Conservation (phyloP, 2,329 filamentous ascomycete genomes). For the Rosellinia necatrix region DNA sequence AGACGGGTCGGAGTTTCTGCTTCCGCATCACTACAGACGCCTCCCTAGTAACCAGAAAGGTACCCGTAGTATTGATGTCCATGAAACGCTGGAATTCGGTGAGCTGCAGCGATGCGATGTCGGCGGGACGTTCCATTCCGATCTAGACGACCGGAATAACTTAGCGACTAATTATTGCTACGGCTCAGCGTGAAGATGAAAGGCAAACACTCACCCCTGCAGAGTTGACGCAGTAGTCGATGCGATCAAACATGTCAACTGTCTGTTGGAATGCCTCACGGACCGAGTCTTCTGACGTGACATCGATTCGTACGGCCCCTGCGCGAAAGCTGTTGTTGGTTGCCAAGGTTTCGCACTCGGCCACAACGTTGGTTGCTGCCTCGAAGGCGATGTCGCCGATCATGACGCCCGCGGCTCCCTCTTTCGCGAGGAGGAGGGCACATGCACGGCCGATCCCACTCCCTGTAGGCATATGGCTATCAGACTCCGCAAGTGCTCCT, state of each 20-base stretch:
- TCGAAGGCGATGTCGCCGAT: neutral
- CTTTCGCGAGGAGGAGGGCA: neutral
- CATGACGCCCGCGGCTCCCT: neutral
- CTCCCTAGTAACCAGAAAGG: conserved; percentile 21
- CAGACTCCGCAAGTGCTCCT: no score
- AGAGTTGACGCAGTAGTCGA: conserved; percentile 26
- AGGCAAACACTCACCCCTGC: conserved; percentile 9
- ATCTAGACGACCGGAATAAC: neutral
- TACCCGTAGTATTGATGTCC: conserved; percentile 18
- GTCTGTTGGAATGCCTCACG: neutral
- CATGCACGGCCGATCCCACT: neutral
- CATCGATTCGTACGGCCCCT: neutral
- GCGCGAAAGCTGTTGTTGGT: neutral
- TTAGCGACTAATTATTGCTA: neutral
- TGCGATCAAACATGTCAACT: neutral
- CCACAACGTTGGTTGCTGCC: neutral
- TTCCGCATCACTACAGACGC: neutral
- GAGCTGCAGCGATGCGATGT: neutral
- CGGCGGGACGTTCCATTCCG: neutral
- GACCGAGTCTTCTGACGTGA: neutral
- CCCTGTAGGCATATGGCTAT: neutral
- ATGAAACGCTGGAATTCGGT: conserved; percentile 15
- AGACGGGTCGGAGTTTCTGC: neutral
- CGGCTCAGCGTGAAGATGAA: no score
- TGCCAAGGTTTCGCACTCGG: neutral